Base-by-base conservation (phyloP, 352 stramenopile species). In the Phytophthora macrochlamydospora region DNA sequence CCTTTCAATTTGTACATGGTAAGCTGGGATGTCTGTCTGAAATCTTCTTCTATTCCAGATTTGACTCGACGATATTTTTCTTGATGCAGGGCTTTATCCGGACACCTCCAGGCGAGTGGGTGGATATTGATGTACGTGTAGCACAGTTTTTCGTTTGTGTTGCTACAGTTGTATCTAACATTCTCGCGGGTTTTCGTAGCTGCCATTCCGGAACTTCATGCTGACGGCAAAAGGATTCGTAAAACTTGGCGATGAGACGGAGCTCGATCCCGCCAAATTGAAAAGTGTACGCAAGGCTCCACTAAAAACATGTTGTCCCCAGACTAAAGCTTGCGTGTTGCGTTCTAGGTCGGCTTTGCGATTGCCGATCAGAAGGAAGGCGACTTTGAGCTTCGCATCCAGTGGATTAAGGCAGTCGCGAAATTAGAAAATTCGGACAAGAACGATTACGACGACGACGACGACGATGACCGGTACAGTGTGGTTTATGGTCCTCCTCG, bases 1-100 rank as follows among this genome's bases (percentile, higher is more conserved):
- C 88, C 88, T 7, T 83, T 94, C 37, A 92, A 95, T 55, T 67
- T 95, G 66, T 90, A 93, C 73, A 94, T 95, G 83, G 84, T 93
- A 59, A 38, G 74, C 7, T 32, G n/a, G 14, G 32, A 38, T 31
- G 31, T 24, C 18, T 24, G 11, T 9, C 2, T 46, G 53, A 7
- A 18, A 31, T 24, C 1, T 28, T 2, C 56, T 24, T 24, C 18
- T 24, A 12, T 48, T 53, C n/a, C 18, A 44, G 50, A 29, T 40
- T 7, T 14, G 44, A 40, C 8, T 24, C 40, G 29, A 45, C 43
- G 8, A 58, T 44, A 18, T 32, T 42, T 1, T 30, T 42, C 31
- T 24, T 24, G 32, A n/a, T 54, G 1, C 44, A 92, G 84, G 88
- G 88, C 1, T 95, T 95, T 54, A 90, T 95, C 38, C 83, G 80